Conservation (phyloP, 768 basidiomycete species). For the Lactarius psammicola region DNA sequence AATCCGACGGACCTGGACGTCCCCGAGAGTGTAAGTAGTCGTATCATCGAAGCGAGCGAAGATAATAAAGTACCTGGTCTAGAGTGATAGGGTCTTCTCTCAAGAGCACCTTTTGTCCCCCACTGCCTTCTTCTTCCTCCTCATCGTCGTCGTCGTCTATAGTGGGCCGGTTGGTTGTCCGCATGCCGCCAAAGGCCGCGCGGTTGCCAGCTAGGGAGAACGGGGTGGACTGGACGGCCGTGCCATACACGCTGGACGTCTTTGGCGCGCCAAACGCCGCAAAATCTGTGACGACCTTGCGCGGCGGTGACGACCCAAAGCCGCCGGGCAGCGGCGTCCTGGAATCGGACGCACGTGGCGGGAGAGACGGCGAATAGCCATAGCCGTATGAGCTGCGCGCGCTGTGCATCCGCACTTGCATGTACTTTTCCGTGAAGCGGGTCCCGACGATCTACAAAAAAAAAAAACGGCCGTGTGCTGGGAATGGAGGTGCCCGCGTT, state of each 20-base stretch:
- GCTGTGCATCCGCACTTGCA: conserved; percentile 64
- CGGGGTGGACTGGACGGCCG: conserved; percentile 77
- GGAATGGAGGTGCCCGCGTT: background rate
- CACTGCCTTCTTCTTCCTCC: conserved; percentile 51
- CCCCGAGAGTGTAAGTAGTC: conserved; percentile 1
- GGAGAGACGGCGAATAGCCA: conserved; percentile 51
- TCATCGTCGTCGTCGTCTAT: conserved; percentile 76
- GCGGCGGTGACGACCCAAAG: conserved; percentile 38
- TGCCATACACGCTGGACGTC: conserved; percentile 77
- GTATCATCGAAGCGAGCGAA: conserved; percentile 16
- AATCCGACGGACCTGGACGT: conserved; percentile 68
- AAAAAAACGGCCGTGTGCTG: background rate
- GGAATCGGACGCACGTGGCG: conserved; percentile 41
- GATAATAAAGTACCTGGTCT: conserved; percentile 67
- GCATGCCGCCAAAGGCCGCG: conserved; percentile 82
- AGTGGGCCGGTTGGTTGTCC: conserved; percentile 39
- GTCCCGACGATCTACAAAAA: conserved; percentile 83
- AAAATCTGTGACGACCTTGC: conserved; percentile 88
- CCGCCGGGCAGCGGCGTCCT: conserved; percentile 42
- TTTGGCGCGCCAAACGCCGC: conserved; percentile 78
- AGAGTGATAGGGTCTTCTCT: conserved; percentile 84
- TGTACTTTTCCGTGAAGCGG: conserved; percentile 95
- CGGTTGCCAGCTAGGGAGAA: conserved; percentile 76
- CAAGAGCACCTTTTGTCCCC: conserved; percentile 72
- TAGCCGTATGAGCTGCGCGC: conserved; percentile 53